Evolutionary conservation across 108 stramenopile genomes (phyloP), one percentile per base, ranked within the genome.

Genomic region (Cyclotella cryptica): DNA sequence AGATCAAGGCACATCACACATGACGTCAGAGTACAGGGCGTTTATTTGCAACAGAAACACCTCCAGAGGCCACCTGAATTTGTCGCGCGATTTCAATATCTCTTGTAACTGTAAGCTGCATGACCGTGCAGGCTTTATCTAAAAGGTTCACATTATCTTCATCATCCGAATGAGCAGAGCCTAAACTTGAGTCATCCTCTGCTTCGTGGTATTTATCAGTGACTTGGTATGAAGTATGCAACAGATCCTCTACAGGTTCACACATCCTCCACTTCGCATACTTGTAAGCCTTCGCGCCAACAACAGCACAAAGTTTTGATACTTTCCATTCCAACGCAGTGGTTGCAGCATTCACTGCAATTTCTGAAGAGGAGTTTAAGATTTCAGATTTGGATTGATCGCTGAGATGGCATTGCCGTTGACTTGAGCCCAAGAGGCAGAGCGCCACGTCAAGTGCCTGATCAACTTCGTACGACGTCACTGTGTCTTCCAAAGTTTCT

Each of bases 291-390:
- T 66, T 72, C 15, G 71, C 78, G 0, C 78, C 78, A 19, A 79
- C 17, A 44, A 42, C 27, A 8, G 70, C 53, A 46, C 78, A 71
- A 0, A 79, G 64, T 19, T 28, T 42, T 5, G 41, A 66, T 3
- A 79, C 78, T 72, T 71, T 64, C 70, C 71, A 58, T 58, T 79
- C 78, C n/a, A 79, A 71, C 24, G 78, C 78, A 2, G 78, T 71
- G 17, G 70, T 79, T 21, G 78, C 64, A 13, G 78, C 71, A 44
- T 44, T 64, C 15, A 49, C 47, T 22, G 71, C 17, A 17, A 66
- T 79, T 30, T 40, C 28, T 8, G 52, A 4, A 0, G 71, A 63
- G 0, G 22, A 18, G 42, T 22, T 45, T 7, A 22, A 55, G 22
- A n/a, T 1, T 22, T 19, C 3, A 3, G 24, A 1, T 6, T 24